Percentiles rank a stretch among this genome's conserved stretches.
Evolutionary conservation across 129 eudicot genomes (phyloP).

Genomic region (Escallonia herrerae): DNA sequence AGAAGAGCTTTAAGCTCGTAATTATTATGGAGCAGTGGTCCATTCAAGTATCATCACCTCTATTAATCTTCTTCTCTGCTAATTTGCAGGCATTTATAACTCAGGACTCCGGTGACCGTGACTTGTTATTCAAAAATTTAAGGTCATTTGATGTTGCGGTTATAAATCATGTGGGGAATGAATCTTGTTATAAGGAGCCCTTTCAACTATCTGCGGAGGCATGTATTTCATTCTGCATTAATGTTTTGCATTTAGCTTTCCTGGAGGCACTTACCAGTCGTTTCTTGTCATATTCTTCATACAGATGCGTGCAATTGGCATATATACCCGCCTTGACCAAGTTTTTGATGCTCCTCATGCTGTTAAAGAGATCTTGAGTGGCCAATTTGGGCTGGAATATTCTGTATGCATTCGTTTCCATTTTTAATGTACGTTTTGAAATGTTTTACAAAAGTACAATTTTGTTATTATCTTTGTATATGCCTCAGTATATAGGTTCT

Average conservation of each 20-base stretch:
- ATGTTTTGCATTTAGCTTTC: neutral
- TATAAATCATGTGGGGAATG: conserved; percentile 59
- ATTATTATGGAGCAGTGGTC: too few species aligned
- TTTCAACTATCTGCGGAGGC: conserved; percentile 62
- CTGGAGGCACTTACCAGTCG: neutral
- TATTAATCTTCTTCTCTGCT: too few species aligned
- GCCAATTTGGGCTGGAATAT: conserved; percentile 57
- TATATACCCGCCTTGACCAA: conserved; percentile 85
- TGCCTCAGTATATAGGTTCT: conserved; percentile 70
- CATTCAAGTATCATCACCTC: too few species aligned
- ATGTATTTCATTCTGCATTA: conserved; percentile 10
- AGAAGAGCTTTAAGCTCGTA: too few species aligned
- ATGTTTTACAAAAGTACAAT: too few species aligned
- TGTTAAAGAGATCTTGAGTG: conserved; percentile 61
- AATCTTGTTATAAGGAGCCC: conserved; percentile 27
- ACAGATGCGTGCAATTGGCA: conserved; percentile 81
- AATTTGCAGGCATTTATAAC: conserved; percentile 72
- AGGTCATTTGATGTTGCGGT: conserved; percentile 62
- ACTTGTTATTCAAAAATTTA: conserved; percentile 45
- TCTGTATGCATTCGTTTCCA: conserved; percentile 52
- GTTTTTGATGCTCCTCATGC: conserved; percentile 93
- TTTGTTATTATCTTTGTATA: neutral
- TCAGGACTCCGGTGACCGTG: conserved; percentile 83
- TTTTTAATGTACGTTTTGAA: neutral
- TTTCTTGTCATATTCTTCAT: neutral